phyloP scores from a whole-genome alignment of 352 stramenopile genomes.

The Phytophthora pseudosyringae region DNA sequence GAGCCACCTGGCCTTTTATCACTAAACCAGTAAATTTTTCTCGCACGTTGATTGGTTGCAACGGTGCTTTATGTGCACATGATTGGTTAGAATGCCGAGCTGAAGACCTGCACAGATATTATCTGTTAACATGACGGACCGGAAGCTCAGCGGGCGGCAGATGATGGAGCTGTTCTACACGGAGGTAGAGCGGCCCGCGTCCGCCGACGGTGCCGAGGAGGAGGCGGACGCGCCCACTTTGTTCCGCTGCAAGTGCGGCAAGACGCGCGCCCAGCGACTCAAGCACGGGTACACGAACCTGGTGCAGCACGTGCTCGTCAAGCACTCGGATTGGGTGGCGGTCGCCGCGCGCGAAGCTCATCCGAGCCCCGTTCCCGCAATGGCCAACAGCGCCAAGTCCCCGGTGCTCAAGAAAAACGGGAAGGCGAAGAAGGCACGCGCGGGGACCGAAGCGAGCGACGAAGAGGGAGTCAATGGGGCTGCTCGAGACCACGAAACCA shows the following conservation, averaged over 20 bases:
- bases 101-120: constrained; percentile 6
- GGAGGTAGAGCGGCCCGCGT: constrained; percentile 20
- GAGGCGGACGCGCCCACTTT: constrained; percentile 19
- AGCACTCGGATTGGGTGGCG: constrained; percentile 66
- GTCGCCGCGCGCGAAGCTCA: constrained; percentile 30
- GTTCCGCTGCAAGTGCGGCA: constrained; percentile 74
- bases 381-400: constrained; percentile 26
- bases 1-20: background rate
- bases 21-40: no score
- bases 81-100: constrained; percentile 21
- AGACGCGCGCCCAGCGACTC: constrained; percentile 56
- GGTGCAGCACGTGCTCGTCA: constrained; percentile 68
- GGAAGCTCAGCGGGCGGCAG: constrained; percentile 48
- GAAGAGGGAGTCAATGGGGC: constrained; percentile 1
- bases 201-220: constrained; percentile 1
- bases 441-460: background rate
- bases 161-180: constrained; percentile 62
- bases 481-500: background rate
- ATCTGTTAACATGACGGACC: constrained; percentile 22
- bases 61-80: background rate
- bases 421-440: constrained; percentile 12
- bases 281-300: constrained; percentile 69
- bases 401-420: constrained; percentile 13
- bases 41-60: no score
- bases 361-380: constrained; percentile 26